Base-by-base conservation (phyloP, 495 filamentous ascomycete genomes). In the Penicillium psychrofluorescens region DNA sequence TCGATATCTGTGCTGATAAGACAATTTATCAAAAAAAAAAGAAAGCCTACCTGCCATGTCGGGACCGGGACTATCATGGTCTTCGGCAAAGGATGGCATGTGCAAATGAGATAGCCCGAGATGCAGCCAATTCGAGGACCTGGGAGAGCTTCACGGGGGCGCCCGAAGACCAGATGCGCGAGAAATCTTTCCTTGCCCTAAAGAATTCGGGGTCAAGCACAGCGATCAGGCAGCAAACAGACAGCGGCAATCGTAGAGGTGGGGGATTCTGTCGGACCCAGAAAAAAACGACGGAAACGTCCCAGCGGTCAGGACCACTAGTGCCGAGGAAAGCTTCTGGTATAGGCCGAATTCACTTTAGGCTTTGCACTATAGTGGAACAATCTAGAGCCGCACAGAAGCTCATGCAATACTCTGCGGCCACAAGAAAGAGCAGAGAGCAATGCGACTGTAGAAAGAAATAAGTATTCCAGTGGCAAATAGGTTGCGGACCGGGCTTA, bases 51-150 rank as follows among this genome's bases (percentile, higher is more conserved):
- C 66, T 64, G 58, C 50, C 49, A 55, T 36, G 50, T 64, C 61
- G 48, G 50, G 42, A 35, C 50, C 53, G 12, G 48, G 43, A 38
- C 56, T 55, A 35, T 31, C 41, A 44, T 46, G 42, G 38, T 55
- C 53, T 42, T 61, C 62, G 46, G 60, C 56, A 53, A 64, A 54
- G 36, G 63, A 69, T 39, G 63, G 63, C 59, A 66, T 68, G 39
- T 54, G 49, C 37, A 41, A 49, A 46, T 10, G 44, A 35, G 36
- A 33, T 29, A n/a, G n/a, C 29, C 40, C 16, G 15, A 33, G 35
- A 27, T 16, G 12, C 40, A 43, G 29, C 42, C 11, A 35, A 32
- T 22, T 22, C 22, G 22, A 22, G 22, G 22, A 22, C 22, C 22
- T 22, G 22, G 22, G 22, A 33, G 12, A 35, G 35, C 35, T 36